Evolutionary conservation across 129 eudicot species (phyloP).

Genomic region (Chrysanthemum seticuspe): DNA sequence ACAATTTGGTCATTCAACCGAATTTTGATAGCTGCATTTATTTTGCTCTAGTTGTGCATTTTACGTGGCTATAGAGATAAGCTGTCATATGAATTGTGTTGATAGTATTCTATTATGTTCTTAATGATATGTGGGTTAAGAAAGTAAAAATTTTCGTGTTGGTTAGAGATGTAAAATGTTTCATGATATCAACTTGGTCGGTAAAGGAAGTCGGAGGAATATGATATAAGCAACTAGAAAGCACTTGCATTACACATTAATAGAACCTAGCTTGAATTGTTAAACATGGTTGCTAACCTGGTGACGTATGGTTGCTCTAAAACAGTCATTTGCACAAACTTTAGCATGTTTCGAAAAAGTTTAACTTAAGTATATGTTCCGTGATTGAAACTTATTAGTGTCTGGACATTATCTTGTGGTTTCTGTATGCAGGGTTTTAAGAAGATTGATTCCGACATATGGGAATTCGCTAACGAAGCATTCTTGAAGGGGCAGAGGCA

Average conservation of each 20-base stretch:
- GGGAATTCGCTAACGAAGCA: slow-evolving; percentile 92
- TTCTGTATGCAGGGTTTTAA: slow-evolving; percentile 78
- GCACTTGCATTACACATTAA: background rate
- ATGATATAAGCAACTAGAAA: background rate
- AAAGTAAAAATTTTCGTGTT: background rate
- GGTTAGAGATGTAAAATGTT: background rate
- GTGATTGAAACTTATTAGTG: slow-evolving; percentile 18
- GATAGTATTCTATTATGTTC: background rate
- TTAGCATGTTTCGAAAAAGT: background rate
- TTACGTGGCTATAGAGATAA: background rate
- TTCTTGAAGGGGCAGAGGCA: slow-evolving; percentile 78
- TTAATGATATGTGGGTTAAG: too few relatives aligned
- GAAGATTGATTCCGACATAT: slow-evolving; percentile 84
- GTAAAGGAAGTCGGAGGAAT: background rate
- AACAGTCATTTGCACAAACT: too few relatives aligned
- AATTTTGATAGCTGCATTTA: background rate
- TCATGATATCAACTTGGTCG: background rate
- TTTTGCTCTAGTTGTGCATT: background rate
- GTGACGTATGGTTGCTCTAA: background rate
- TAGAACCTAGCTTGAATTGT: background rate
- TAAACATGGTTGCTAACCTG: background rate
- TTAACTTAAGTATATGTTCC: background rate
- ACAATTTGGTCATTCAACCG: background rate
- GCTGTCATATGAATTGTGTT: background rate
- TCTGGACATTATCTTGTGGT: background rate